These are phyloP conservation scores for Megacollybia marginata DNA, from an alignment of 768 basidiomycete genomes.

Conservation along the genomic window DNA sequence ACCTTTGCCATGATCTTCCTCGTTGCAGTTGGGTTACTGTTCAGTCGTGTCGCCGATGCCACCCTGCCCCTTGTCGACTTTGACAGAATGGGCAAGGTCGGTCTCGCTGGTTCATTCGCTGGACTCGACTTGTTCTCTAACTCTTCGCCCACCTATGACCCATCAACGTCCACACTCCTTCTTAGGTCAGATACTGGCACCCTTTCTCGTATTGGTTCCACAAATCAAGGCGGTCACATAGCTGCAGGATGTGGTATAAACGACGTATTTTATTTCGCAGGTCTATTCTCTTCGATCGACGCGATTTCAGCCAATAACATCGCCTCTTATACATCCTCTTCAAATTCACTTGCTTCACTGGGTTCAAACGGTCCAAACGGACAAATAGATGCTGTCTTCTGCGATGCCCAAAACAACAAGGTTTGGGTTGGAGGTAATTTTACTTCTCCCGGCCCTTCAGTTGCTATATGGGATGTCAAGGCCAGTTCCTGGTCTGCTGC, in stretches of 20 bases:
- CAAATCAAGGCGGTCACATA: conserved; percentile 75
- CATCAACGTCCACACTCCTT: conserved; percentile 65
- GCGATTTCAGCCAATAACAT: conserved; percentile 59
- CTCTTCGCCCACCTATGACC: conserved; percentile 53
- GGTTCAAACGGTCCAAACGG: conserved; percentile 70
- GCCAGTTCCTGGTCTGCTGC: conserved; percentile 66
- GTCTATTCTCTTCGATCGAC: conserved; percentile 71
- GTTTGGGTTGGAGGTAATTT: conserved; percentile 80
- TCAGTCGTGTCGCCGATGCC: conserved; percentile 27
- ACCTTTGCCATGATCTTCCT: conserved; percentile 3
- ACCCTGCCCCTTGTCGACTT: conserved; percentile 58
- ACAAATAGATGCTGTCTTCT: conserved; percentile 64
- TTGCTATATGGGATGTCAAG: conserved; percentile 66
- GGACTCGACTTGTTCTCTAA: conserved; percentile 73
- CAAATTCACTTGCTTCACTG: conserved; percentile 52
- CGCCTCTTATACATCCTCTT: conserved; percentile 62
- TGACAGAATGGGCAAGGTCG: conserved; percentile 85
- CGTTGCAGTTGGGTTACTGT: conserved; percentile 12
- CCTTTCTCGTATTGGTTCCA: conserved; percentile 64
- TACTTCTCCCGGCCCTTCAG: conserved; percentile 54
- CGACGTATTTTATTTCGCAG: conserved; percentile 72
- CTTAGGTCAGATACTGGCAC: conserved; percentile 59
- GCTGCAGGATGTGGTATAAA: conserved; percentile 64
- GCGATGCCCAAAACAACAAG: conserved; percentile 57
- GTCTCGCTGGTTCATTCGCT: conserved; percentile 80